Percentiles rank a stretch among this genome's conserved stretches.
Conservation (phyloP, 2,329 filamentous ascomycete species). For the Alternaria novae-zelandiae region DNA sequence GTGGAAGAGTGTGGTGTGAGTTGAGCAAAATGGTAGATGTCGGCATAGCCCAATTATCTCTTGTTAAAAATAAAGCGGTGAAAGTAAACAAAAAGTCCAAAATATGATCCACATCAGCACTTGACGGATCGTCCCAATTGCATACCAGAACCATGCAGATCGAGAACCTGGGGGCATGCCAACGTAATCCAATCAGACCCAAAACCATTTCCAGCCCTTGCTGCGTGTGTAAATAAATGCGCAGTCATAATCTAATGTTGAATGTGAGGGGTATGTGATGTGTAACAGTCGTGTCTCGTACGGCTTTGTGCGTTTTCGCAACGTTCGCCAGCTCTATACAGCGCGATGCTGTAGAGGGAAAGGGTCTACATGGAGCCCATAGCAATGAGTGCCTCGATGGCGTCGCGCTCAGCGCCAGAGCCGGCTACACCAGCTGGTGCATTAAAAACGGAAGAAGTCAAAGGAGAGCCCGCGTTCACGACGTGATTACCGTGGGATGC, state of each 20-base stretch:
- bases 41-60: not conserved
- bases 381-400: conserved; percentile 78
- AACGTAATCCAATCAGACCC: conserved; percentile 23
- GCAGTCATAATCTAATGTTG: conserved; percentile 8
- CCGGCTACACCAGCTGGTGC: conserved; percentile 37
- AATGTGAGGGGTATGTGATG: not conserved
- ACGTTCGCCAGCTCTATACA: not conserved
- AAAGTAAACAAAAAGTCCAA: conserved; percentile 5
- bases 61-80: conserved; percentile 1
- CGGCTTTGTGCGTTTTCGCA: not conserved
- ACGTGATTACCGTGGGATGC: conserved; percentile 41
- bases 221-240: conserved; percentile 3
- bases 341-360: not conserved
- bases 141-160: conserved; percentile 23
- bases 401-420: conserved; percentile 71
- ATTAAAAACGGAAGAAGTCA: conserved; percentile 28
- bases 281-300: not conserved
- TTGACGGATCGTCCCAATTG: conserved; percentile 48
- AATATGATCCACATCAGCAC: conserved; percentile 48
- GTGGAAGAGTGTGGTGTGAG: not conserved
- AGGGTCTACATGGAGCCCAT: conserved; percentile 70
- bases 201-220: conserved; percentile 6
- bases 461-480: conserved; percentile 30
- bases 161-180: conserved; percentile 26
- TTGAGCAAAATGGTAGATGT: not conserved